Evolutionary conservation across 768 basidiomycete genomes (phyloP), one percentile per base, ranked within the genome.

Genomic region (Ephemerocybe angulata): DNA sequence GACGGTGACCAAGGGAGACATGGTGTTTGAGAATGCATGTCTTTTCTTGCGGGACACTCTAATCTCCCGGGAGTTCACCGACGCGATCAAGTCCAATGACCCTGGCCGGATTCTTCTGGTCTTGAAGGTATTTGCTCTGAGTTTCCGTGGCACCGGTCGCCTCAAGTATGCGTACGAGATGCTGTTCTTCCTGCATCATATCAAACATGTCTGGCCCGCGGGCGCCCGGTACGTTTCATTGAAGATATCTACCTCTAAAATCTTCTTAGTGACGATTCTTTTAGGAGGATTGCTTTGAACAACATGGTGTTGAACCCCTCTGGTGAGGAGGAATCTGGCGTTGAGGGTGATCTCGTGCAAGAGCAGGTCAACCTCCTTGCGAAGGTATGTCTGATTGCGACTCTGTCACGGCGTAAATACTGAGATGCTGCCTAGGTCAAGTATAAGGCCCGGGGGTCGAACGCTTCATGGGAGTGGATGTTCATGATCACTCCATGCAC

Each of bases 221-320:
- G 35, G 57, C 19, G 43, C 67, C 3, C 38, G 51, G 68, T 68
- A 52, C 3, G 63, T 43, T n/a, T 47, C 50, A 41, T 28, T 17
- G n/a, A 21, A 33, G 15, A 33, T 17, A 19, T 42, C 8, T 25
- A 48, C 30, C 38, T 8, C 38, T 37, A 22, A 22, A n/a, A n/a
- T n/a, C n/a, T n/a, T n/a, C n/a, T n/a, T n/a, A n/a, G n/a, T n/a
- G n/a, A 37, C 40, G 29, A 19, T 13, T 37, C 46, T 10, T 22
- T 2, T 42, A 70, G 70, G 11, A 25, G 53, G 0, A 58, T 66
- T 21, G 58, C 67, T 1, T 29, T 70, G 1, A 63, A 68, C 7
- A 72, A 73, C 43, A 72, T 71, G 72, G 53, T 73, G 0, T 55
- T 72, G 0, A 72, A 71, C 57, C 67, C 69, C 4, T 61, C 66